These are phyloP conservation scores for Pythium phragmitis DNA, from an alignment of 352 stramenopile genomes.

Conservation along the genomic window DNA sequence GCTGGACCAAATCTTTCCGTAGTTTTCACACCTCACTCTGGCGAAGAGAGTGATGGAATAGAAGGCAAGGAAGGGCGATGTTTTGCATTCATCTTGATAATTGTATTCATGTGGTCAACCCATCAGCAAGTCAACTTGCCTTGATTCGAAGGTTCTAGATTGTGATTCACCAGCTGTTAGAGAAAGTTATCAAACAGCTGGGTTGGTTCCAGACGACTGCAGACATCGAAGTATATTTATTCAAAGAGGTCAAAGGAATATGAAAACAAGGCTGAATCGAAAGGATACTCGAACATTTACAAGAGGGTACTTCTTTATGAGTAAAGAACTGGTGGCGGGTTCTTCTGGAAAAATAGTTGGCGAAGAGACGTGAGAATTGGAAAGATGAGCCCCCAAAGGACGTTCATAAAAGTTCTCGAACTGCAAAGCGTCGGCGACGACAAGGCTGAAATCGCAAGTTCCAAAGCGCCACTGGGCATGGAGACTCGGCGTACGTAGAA, in stretches of 20 bases:
- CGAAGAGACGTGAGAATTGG: background rate
- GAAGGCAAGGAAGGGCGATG: slow-evolving; percentile 2
- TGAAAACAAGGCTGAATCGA: background rate
- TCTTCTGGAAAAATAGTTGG: slow-evolving; percentile 1
- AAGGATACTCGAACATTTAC: background rate
- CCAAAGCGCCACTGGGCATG: background rate
- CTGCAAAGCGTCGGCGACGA: background rate
- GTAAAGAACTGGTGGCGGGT: background rate
- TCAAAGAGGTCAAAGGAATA: background rate
- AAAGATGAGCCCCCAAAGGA: background rate
- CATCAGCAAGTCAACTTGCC: slow-evolving; percentile 23
- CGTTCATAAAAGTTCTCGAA: background rate
- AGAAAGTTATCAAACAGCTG: slow-evolving; percentile 1
- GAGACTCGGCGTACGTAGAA: too few species aligned
- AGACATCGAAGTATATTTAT: background rate
- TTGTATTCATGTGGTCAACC: background rate
- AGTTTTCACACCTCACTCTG: slow-evolving; percentile 12
- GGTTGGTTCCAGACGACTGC: background rate
- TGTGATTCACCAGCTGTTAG: slow-evolving; percentile 26
- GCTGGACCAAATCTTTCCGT: slow-evolving; percentile 23
- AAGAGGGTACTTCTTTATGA: background rate
- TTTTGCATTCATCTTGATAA: background rate
- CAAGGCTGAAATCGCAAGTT: background rate
- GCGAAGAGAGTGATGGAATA: slow-evolving; percentile 5
- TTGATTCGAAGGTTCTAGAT: slow-evolving; percentile 74